These are phyloP conservation scores for Phytophthora pisi DNA, from an alignment of 352 stramenopile genomes.

Conservation along the genomic window DNA sequence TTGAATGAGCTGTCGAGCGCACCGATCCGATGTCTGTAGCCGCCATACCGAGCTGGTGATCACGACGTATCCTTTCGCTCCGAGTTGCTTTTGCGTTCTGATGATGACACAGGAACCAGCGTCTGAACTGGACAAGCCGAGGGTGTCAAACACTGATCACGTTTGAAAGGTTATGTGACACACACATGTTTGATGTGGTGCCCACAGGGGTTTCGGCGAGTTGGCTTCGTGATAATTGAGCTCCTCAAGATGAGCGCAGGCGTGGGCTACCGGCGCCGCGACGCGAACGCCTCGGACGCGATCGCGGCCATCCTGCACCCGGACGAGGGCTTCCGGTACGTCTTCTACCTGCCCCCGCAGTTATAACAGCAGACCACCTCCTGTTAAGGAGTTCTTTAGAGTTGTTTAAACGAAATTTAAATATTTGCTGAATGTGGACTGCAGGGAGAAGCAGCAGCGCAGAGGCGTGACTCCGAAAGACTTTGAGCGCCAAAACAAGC, in stretches of 20 bases:
- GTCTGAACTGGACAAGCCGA: constrained; percentile 19
- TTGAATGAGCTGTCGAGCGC: constrained; percentile 1
- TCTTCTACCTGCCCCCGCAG: background rate
- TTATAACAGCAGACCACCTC: background rate
- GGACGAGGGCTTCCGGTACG: constrained; percentile 61
- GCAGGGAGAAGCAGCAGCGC: constrained; percentile 63
- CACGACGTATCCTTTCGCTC: constrained; percentile 28
- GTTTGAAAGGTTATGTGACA: constrained; percentile 18
- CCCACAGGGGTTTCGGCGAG: constrained; percentile 17
- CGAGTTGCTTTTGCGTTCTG: constrained; percentile 14
- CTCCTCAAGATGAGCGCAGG: constrained; percentile 45
- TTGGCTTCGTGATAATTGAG: constrained; percentile 1
- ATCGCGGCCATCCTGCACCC: constrained; percentile 70
- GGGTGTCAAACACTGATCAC: constrained; percentile 25
- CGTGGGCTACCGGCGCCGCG: constrained; percentile 55
- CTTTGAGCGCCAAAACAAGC: constrained; percentile 70
- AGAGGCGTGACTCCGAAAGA: constrained; percentile 61
- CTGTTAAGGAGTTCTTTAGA: background rate
- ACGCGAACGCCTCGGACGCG: constrained; percentile 73
- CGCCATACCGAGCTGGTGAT: constrained; percentile 23
- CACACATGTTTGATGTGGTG: constrained; percentile 7
- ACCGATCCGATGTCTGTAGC: constrained; percentile 9
- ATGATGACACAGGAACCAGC: constrained; percentile 17
- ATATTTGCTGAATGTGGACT: constrained; percentile 5
- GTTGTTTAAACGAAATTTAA: constrained; percentile 2